Conservation (phyloP, 352 stramenopile species). For the Pythium diclinum region DNA sequence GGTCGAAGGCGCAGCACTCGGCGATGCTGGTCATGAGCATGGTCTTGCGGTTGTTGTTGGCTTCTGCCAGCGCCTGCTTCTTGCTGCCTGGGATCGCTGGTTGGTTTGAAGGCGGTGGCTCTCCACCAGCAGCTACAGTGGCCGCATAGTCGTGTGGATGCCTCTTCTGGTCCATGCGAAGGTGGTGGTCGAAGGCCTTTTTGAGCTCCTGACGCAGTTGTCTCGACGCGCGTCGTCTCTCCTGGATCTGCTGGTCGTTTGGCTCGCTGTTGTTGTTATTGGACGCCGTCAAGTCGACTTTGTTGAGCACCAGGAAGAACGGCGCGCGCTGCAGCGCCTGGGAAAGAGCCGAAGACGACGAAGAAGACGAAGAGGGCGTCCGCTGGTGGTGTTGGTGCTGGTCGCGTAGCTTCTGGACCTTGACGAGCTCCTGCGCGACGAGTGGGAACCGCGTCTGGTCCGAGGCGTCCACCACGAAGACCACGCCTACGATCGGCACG, state of each 20-base stretch:
- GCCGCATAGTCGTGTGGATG: conserved; percentile 25
- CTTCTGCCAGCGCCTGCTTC: conserved; percentile 14
- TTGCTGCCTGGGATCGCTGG: neutral
- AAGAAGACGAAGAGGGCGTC: neutral
- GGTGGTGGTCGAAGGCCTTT: conserved; percentile 45
- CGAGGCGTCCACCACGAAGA: conserved; percentile 52
- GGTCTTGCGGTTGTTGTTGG: conserved; percentile 23
- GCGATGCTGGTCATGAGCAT: conserved; percentile 44
- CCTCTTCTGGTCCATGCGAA: conserved; percentile 41
- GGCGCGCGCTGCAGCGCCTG: conserved; percentile 30
- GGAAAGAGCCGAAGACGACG: neutral
- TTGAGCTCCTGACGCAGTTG: conserved; percentile 47
- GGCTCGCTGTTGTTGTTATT: neutral
- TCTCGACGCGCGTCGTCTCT: conserved; percentile 33
- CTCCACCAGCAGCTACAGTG: neutral
- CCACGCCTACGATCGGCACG: conserved; percentile 38
- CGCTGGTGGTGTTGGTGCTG: conserved; percentile 10
- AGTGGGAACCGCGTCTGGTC: conserved; percentile 48
- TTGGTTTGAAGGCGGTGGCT: neutral
- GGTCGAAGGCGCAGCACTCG: conserved; percentile 47
- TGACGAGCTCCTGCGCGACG: conserved; percentile 47
- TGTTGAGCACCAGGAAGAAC: conserved; percentile 61
- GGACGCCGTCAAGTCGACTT: conserved; percentile 36
- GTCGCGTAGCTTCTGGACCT: conserved; percentile 40
- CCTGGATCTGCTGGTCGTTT: conserved; percentile 22